phyloP scores from a whole-genome alignment of 495 filamentous ascomycete genomes.

The Penicillium macrosclerotiorum region DNA sequence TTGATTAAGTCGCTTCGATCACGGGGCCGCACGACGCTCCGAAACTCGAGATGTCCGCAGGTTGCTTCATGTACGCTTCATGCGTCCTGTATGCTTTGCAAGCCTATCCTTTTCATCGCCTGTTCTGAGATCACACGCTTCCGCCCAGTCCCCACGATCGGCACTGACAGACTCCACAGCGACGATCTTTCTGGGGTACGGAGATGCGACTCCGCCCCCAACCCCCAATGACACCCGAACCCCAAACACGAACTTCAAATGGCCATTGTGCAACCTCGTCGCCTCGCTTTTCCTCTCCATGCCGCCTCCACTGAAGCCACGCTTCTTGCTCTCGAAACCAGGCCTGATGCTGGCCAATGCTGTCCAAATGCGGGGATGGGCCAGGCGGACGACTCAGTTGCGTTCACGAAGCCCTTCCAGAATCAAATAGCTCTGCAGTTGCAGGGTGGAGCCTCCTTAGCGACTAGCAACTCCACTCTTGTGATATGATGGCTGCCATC shows the following conservation, averaged over 20 bases:
- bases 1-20: no score
- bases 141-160: no score
- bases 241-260: no score
- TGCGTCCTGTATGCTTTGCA: neutral
- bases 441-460: conserved; percentile 5
- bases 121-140: no score
- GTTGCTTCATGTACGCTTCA: neutral
- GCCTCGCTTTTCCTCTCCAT: no score
- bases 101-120: neutral
- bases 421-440: no score
- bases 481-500: conserved; percentile 1
- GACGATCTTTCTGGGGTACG: conserved; percentile 5
- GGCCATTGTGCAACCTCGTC: no score
- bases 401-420: conserved; percentile 10
- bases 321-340: no score
- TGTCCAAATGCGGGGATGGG: conserved; percentile 8
- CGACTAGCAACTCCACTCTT: neutral
- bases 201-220: no score
- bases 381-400: conserved; percentile 10
- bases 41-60: neutral
- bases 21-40: neutral
- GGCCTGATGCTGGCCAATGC: no score
- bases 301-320: no score
- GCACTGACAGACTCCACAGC: neutral
- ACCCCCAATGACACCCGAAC: no score